Conservation (phyloP, 768 basidiomycete genomes). For the Mycena capillaripes region DNA sequence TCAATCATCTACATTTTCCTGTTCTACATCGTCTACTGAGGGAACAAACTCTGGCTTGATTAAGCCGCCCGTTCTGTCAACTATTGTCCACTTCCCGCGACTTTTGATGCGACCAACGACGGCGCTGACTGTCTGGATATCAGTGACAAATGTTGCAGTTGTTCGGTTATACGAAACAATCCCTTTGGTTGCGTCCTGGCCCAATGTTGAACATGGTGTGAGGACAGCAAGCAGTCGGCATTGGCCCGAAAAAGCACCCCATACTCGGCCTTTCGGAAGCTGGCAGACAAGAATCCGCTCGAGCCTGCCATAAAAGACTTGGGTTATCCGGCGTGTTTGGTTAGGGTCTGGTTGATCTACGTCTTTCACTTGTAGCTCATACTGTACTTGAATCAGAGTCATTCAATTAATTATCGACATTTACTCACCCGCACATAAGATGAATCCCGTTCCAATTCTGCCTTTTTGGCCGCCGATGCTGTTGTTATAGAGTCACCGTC, state of each 20-base stretch:
- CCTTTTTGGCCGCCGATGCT: too few relatives aligned
- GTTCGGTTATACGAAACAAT: slow-evolving; percentile 12
- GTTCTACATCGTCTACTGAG: not conserved
- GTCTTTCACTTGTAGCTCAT: slow-evolving; percentile 31
- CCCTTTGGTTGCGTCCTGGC: slow-evolving; percentile 25
- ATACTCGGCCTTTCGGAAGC: slow-evolving; percentile 15
- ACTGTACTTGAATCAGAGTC: not conserved
- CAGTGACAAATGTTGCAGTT: slow-evolving; percentile 22
- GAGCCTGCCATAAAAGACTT: slow-evolving; percentile 36
- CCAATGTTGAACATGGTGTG: slow-evolving; percentile 30
- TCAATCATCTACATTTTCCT: not conserved
- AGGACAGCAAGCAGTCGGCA: slow-evolving; percentile 32
- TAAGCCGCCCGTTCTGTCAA: slow-evolving; percentile 31
- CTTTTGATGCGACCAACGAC: slow-evolving; percentile 35
- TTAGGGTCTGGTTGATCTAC: not conserved
- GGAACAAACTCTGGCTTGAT: slow-evolving; percentile 28
- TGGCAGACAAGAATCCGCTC: slow-evolving; percentile 34
- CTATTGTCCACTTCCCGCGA: slow-evolving; percentile 34
- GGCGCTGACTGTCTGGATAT: slow-evolving; percentile 30
- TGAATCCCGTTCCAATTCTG: not conserved
- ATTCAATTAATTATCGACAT: not conserved
- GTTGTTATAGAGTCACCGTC: slow-evolving; percentile 41
- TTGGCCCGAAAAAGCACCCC: slow-evolving; percentile 10
- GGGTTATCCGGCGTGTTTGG: not conserved
- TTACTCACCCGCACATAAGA: slow-evolving; percentile 38